Evolutionary conservation across 1,284 basidiomycete genomes (phyloP), one percentile per base, ranked within the genome.

Genomic region (Ganoderma lingzhi): DNA sequence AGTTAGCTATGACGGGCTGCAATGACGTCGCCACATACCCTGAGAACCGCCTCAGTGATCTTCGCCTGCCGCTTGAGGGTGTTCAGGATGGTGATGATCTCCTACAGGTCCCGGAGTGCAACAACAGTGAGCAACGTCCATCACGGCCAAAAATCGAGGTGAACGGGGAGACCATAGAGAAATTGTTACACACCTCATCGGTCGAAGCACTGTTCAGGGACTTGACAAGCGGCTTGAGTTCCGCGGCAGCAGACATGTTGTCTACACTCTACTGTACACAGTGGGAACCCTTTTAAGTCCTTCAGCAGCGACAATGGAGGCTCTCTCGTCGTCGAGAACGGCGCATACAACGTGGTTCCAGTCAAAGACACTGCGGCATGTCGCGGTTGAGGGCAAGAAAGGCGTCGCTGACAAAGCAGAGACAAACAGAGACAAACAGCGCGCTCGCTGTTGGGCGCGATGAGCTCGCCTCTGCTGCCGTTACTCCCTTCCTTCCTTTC

Each of bases 1-100:
- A 62, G 67, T 62, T n/a, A 39, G 56, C 23, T 32, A 41, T 19
- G 28, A 19, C 28, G 14, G 37, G 17, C n/a, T 17, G 12, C 53
- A 32, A 28, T 12, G 32, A 41, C 45, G 48, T 64, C 62, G 63
- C 55, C 41, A 64, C 64, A 73, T 79, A 97, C 96, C 84, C 96
- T 89, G 64, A 99, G 86, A 17, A 97, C 82, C 45, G 93, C 87
- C 85, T 98, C 97, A 71, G 92, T 96, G 58, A 97, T 93, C 76
- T 88, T 86, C 66, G 92, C 91, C 58, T 94, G 89, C 69, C 87
- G 87, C 84, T 96, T 96, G 70, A 99, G 84, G 70, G 87, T 85
- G 73, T 85, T 86, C 69, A 99, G 82, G 62, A 97, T 86, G 42
- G 83, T 82, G 17, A 93, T 78, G 39, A 91, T 89, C 64, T 96